A percentile compares a stretch with the other conserved stretches of the same genome.
These are phyloP conservation scores for Beta corolliflora DNA, from an alignment of 179 eudicot species.

Conservation along the genomic window DNA sequence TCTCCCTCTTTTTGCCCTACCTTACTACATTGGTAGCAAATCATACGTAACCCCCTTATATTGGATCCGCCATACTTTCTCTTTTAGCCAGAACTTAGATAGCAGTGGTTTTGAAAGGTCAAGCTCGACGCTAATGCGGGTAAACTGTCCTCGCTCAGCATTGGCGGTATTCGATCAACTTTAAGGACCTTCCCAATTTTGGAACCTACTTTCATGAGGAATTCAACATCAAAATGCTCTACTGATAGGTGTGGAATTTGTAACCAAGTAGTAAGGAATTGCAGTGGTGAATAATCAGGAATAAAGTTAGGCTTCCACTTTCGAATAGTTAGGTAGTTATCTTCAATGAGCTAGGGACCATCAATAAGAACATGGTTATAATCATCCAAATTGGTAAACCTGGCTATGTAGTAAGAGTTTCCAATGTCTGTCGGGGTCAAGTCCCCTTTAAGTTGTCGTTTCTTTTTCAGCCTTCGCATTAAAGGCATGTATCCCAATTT, in stretches of 20 bases:
- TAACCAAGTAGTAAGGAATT: background rate
- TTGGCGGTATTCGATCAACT: background rate
- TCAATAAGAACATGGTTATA: too few relatives aligned
- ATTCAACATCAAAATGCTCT: background rate
- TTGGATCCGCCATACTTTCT: background rate
- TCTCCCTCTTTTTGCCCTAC: background rate
- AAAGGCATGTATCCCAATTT: too few relatives aligned
- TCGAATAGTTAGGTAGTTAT: background rate
- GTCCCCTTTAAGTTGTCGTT: too few relatives aligned
- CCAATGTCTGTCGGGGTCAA: too few relatives aligned
- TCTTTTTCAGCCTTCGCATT: too few relatives aligned
- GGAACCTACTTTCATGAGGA: background rate
- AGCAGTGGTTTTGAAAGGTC: too few relatives aligned
- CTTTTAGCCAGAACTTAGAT: background rate
- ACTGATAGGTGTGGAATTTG: background rate
- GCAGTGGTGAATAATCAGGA: background rate
- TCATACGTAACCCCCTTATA: background rate
- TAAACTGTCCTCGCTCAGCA: background rate
- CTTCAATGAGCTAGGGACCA: too few relatives aligned
- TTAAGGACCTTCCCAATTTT: background rate
- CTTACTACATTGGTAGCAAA: background rate
- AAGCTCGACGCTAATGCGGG: background rate
- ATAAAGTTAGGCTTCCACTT: background rate
- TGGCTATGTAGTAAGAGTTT: too few relatives aligned
- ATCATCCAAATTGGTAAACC: too few relatives aligned